Conservation (phyloP, 495 filamentous ascomycete genomes). For the Tuber melanosporum region DNA sequence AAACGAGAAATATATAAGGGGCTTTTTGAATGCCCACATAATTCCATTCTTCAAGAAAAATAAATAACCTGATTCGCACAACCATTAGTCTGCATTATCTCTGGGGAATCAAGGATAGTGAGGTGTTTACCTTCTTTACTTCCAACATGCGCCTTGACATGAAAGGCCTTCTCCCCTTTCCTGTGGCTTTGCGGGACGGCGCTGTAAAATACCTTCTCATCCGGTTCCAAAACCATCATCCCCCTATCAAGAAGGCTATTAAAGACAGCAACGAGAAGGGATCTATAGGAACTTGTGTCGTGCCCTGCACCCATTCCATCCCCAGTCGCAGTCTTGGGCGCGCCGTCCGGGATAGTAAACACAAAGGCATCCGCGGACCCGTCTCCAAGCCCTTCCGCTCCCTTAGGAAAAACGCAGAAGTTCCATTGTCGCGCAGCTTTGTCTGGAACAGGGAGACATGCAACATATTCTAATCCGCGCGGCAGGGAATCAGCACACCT, state of each 20-base stretch:
- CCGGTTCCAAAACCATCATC: conserved; percentile 59
- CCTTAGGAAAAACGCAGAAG: conserved; percentile 72
- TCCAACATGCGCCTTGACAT: conserved; percentile 83
- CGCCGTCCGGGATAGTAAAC: conserved; percentile 70
- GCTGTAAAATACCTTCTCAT: conserved; percentile 69
- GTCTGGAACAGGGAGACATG: conserved; percentile 83
- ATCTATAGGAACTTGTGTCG: conserved; percentile 56
- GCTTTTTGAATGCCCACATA: conserved; percentile 93
- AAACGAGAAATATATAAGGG: conserved; percentile 76
- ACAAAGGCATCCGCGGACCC: conserved; percentile 63
- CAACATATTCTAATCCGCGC: conserved; percentile 56
- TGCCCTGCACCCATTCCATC: conserved; percentile 45
- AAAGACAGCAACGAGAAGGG: conserved; percentile 57
- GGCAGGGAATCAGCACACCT: conserved; percentile 29
- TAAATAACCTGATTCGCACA: conserved; percentile 60
- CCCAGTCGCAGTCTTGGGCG: conserved; percentile 58
- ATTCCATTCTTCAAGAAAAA: conserved; percentile 85
- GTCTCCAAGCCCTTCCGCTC: conserved; percentile 54
- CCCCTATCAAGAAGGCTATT: conserved; percentile 52
- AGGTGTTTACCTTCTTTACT: conserved; percentile 70
- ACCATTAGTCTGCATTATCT: background rate
- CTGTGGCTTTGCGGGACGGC: conserved; percentile 72
- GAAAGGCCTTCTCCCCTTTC: conserved; percentile 83
- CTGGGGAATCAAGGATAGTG: background rate
- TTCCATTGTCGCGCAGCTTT: conserved; percentile 72